Evolutionary conservation across 78 protist genomes (phyloP), one percentile per base, ranked within the genome.

Genomic region (slime mould (Dictyostelium discoideum)): DNA sequence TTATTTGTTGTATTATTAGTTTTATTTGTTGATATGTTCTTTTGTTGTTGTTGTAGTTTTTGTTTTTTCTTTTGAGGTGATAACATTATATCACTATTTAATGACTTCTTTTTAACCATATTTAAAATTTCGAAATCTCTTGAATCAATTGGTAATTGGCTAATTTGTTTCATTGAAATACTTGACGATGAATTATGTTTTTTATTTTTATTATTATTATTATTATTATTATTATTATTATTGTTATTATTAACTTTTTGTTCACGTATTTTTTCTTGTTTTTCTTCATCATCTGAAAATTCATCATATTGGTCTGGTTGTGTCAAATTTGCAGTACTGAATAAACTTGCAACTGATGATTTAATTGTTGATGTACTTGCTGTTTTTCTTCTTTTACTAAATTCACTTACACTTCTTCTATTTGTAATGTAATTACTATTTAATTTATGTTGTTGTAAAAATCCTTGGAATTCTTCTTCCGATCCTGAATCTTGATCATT

Each of bases 281-380:
- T 48, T 39, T 84, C 87, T 84, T 84, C 87, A 16, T 81, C 87
- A 16, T 81, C 85, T 20, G 87, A 84, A 20, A 84, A 60, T 7
- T 84, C 87, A 84, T 84, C 87, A 54, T 82, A 57, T 2, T 26
- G 39, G 32, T 82, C 86, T 24, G 86, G 86, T 29, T 50, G 42
- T 24, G 86, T 60, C 20, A 69, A 69, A 24, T 67, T n/a, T 69
- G 77, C 5, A 20, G 77, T 69, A 69, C 77, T 84, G 48, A 20
- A 84, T 29, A 84, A 46, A 39, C 63, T 54, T 37, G 87, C 37
- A 20, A 26, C 32, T 1, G 78, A 26, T 72, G 80, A 78, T 29
- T 73, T 73, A 69, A 69, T n/a, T 0, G 77, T 69, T 60, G 69
- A 60, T 40, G 40, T 7, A 20, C 65, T 13, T 39, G 10, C 26